Conservation (phyloP, 306 rosid genomes). For the Begonia peltatifolia region DNA sequence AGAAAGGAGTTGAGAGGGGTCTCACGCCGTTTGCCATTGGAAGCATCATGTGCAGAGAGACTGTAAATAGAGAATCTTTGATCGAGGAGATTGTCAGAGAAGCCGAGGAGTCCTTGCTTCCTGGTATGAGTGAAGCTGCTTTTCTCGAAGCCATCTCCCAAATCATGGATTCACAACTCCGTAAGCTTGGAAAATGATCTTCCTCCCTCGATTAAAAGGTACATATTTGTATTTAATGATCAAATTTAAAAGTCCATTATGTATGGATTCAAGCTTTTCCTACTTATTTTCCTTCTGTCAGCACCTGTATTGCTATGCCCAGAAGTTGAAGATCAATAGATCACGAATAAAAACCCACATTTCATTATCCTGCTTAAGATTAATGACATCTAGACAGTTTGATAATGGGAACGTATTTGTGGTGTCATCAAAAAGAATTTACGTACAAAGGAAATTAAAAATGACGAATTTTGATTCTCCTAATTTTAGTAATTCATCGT, state of each 20-base stretch:
- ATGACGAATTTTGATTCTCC: too few relatives aligned
- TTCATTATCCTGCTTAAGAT: too few relatives aligned
- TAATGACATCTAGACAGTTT: too few relatives aligned
- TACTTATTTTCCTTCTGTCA: neutral
- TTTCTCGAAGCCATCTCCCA: slow-evolving; percentile 42
- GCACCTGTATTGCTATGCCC: slow-evolving; percentile 10
- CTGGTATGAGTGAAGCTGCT: slow-evolving; percentile 47
- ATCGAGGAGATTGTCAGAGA: slow-evolving; percentile 51
- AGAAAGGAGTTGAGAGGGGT: slow-evolving; percentile 71
- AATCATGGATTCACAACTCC: slow-evolving; percentile 54
- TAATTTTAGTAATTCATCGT: too few relatives aligned
- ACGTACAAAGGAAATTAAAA: too few relatives aligned
- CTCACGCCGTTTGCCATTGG: slow-evolving; percentile 70
- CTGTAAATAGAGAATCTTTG: slow-evolving; percentile 41
- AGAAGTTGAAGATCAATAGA: slow-evolving; percentile 7
- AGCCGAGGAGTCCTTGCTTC: slow-evolving; percentile 41
- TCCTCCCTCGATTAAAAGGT: slow-evolving; percentile 2
- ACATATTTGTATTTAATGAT: slow-evolving; percentile 18
- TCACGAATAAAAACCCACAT: slow-evolving; percentile 14
- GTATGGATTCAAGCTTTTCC: slow-evolving; percentile 24
- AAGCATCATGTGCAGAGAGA: slow-evolving; percentile 66
- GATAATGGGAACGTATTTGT: too few relatives aligned
- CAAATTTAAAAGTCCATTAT: neutral
- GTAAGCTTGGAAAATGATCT: slow-evolving; percentile 27
- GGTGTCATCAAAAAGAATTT: too few relatives aligned